Percentiles rank a stretch among this genome's conserved stretches.
phyloP scores from a whole-genome alignment of 768 basidiomycete genomes.

The Gymnopilus junonius region DNA sequence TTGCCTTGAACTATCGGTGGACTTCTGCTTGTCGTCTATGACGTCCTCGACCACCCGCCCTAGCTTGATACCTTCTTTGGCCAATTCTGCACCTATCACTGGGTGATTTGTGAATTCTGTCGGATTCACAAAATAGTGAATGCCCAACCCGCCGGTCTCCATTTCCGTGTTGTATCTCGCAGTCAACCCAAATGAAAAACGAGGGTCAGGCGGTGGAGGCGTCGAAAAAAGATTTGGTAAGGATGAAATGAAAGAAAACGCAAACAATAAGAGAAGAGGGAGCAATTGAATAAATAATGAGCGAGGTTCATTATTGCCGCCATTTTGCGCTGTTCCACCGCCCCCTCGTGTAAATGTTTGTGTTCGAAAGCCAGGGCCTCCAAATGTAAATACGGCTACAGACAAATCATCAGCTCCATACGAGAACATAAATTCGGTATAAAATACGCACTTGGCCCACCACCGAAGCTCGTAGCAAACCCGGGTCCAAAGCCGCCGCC shows the following conservation, averaged over 20 bases:
- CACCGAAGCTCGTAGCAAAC: slow-evolving; percentile 55
- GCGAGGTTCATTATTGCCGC: slow-evolving; percentile 49
- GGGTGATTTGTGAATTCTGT: slow-evolving; percentile 80
- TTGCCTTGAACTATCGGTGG: slow-evolving; percentile 23
- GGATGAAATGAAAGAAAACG: slow-evolving; percentile 81
- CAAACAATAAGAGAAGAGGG: slow-evolving; percentile 83
- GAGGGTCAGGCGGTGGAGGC: slow-evolving; percentile 74
- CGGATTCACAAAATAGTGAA: slow-evolving; percentile 86
- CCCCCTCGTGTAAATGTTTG: slow-evolving; percentile 29
- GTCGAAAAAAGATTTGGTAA: slow-evolving; percentile 78
- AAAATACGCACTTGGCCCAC: slow-evolving; percentile 49
- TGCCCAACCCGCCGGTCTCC: slow-evolving; percentile 67
- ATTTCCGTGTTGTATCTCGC: slow-evolving; percentile 71
- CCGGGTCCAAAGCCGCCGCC: slow-evolving; percentile 49
- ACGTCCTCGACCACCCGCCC: slow-evolving; percentile 36
- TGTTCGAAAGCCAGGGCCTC: slow-evolving; percentile 81
- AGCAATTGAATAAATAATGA: slow-evolving; percentile 77
- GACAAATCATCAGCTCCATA: slow-evolving; percentile 7
- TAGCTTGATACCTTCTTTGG: slow-evolving; percentile 49
- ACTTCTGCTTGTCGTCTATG: slow-evolving; percentile 16
- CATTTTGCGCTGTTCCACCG: slow-evolving; percentile 22
- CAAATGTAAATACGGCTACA: slow-evolving; percentile 77
- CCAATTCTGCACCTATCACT: slow-evolving; percentile 71
- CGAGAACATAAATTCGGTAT: background rate
- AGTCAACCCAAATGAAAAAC: slow-evolving; percentile 70